phyloP scores from a whole-genome alignment of 2,329 filamentous ascomycete genomes.

The Graphilbum ipis-grandicollis region DNA sequence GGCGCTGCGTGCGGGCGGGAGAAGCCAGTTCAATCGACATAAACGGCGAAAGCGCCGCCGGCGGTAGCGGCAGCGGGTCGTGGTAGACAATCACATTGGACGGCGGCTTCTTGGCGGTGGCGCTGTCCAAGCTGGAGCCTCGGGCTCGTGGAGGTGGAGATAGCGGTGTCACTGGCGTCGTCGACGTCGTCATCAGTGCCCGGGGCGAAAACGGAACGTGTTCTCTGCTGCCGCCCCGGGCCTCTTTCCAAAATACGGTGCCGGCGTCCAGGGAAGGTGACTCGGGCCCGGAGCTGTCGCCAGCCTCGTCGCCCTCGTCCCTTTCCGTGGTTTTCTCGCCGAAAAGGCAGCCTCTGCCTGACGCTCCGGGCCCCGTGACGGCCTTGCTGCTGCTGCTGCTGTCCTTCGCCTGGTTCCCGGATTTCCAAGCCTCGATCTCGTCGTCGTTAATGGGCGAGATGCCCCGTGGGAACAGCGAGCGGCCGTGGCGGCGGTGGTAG shows the following conservation, averaged over 20 bases:
- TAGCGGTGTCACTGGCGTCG: too few relatives aligned
- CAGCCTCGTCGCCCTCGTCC: not conserved
- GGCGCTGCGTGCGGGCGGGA: too few relatives aligned
- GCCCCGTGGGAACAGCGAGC: slow-evolving; percentile 31
- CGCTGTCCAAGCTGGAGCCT: slow-evolving; percentile 2
- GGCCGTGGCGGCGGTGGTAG: slow-evolving; percentile 16
- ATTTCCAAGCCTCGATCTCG: slow-evolving; percentile 48
- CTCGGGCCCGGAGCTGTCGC: not conserved
- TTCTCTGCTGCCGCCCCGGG: too few relatives aligned
- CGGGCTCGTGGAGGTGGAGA: too few relatives aligned
- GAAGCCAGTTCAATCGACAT: too few relatives aligned
- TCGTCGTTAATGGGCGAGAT: slow-evolving; percentile 47
- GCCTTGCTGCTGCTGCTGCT: slow-evolving; percentile 9
- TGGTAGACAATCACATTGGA: slow-evolving; percentile 38
- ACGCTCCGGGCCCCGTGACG: not conserved
- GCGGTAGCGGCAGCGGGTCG: slow-evolving; percentile 5
- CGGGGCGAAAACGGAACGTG: too few relatives aligned
- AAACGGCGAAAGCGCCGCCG: not conserved
- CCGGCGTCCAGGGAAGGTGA: not conserved
- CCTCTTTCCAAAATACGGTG: not conserved
- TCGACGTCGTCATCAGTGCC: slow-evolving; percentile 1
- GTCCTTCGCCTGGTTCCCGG: slow-evolving; percentile 16
- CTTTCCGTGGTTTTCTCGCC: not conserved
- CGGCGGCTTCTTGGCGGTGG: slow-evolving; percentile 19
- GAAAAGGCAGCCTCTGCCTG: not conserved